Evolutionary conservation across 768 basidiomycete species (phyloP).

Genomic region (Leucogyrophana mollusca): DNA sequence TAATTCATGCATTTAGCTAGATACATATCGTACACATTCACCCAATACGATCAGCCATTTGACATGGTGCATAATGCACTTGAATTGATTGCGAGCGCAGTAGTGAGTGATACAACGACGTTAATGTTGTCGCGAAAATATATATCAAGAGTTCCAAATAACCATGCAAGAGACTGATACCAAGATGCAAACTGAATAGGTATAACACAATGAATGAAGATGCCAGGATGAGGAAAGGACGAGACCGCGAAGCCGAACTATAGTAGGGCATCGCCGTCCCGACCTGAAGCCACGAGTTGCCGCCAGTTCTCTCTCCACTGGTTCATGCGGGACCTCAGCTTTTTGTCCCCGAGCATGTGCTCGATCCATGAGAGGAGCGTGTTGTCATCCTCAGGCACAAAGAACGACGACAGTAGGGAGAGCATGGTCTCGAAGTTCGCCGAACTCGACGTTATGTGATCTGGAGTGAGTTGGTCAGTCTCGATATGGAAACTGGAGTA

Average conservation of each 20-base stretch:
- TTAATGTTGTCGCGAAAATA: too few relatives aligned
- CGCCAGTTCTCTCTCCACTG: conserved; percentile 84
- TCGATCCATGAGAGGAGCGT: conserved; percentile 79
- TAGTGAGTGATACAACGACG: too few relatives aligned
- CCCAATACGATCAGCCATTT: too few relatives aligned
- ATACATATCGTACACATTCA: too few relatives aligned
- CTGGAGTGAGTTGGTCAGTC: conserved; percentile 37
- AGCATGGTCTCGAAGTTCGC: conserved; percentile 92
- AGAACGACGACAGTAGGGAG: conserved; percentile 90
- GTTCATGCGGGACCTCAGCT: conserved; percentile 65
- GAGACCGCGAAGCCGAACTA: conserved; percentile 24
- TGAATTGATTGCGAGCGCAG: background rate
- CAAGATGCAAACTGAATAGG: too few relatives aligned
- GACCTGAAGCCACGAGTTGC: conserved; percentile 61
- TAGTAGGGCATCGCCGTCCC: conserved; percentile 59
- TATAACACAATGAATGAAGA: too few relatives aligned
- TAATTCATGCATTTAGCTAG: too few relatives aligned
- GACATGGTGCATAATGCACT: background rate
- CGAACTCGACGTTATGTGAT: conserved; percentile 74
- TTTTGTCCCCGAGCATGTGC: conserved; percentile 56
- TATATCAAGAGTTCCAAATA: too few relatives aligned
- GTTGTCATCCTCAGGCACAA: conserved; percentile 90
- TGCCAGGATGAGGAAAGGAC: background rate
- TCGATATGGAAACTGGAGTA: background rate
- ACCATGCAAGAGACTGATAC: too few relatives aligned